These are phyloP conservation scores for Spathaspora girioi DNA, from an alignment of 805 yeast species.

Conservation along the genomic window DNA sequence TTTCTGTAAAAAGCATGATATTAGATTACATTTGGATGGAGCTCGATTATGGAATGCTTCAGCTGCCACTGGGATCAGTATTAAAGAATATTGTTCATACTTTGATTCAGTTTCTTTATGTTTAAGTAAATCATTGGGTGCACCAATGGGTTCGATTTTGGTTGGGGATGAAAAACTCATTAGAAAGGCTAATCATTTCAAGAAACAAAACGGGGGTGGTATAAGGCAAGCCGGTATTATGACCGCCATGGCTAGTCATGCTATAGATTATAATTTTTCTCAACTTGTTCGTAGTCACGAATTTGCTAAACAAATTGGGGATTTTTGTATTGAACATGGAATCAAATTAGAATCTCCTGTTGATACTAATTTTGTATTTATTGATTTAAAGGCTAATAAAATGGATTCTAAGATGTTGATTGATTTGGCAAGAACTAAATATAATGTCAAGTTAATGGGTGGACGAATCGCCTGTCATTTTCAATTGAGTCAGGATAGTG, in stretches of 20 bases:
- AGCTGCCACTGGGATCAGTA: constrained; percentile 34
- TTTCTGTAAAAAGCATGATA: constrained; percentile 30
- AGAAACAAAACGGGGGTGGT: constrained; percentile 44
- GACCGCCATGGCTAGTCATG: constrained; percentile 38
- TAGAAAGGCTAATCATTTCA: constrained; percentile 41
- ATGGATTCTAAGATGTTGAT: constrained; percentile 24
- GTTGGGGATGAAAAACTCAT: constrained; percentile 30
- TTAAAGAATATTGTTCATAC: constrained; percentile 36
- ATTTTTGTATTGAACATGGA: constrained; percentile 24
- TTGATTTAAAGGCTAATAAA: constrained; percentile 29
- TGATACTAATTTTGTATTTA: constrained; percentile 39
- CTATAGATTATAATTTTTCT: constrained; percentile 36
- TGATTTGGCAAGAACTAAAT: constrained; percentile 43
- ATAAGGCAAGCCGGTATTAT: constrained; percentile 40
- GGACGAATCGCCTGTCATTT: constrained; percentile 35
- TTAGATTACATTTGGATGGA: constrained; percentile 40
- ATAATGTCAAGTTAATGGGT: constrained; percentile 66
- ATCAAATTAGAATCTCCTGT: constrained; percentile 34
- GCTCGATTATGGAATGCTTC: constrained; percentile 44
- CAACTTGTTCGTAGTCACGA: constrained; percentile 30
- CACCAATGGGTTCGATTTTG: constrained; percentile 42
- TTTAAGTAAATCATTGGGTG: constrained; percentile 40
- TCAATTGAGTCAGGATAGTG: constrained; percentile 29
- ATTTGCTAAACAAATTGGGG: constrained; percentile 31
- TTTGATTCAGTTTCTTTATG: constrained; percentile 43